Evolutionary conservation across 768 basidiomycete genomes (phyloP).

Genomic region (Termitomyces sp.): DNA sequence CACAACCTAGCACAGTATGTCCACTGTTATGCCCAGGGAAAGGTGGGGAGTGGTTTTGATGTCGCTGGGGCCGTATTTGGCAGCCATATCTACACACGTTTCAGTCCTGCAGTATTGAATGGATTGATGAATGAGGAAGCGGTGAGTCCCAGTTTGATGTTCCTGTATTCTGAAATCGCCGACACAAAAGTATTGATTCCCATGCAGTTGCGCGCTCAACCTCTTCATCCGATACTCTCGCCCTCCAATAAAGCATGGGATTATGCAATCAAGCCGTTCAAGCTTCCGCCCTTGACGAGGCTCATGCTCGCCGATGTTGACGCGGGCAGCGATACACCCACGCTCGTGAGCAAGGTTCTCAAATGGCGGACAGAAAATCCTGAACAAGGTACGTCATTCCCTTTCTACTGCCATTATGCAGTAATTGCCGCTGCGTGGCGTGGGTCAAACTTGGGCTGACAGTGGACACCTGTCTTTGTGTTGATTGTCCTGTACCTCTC

Average conservation of each 20-base stretch:
- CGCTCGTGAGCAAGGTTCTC: constrained; percentile 86
- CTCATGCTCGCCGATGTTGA: constrained; percentile 94
- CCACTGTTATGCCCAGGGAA: constrained; percentile 96
- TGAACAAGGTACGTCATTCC: constrained; percentile 38
- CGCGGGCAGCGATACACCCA: constrained; percentile 93
- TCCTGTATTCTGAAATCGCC: background rate
- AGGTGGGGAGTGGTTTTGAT: constrained; percentile 97
- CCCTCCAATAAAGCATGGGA: constrained; percentile 74
- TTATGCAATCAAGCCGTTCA: constrained; percentile 59
- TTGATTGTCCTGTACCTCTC: background rate
- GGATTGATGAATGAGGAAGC: constrained; percentile 54
- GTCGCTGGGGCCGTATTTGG: constrained; percentile 93
- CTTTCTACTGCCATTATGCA: background rate
- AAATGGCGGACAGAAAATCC: constrained; percentile 76
- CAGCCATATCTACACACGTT: constrained; percentile 88
- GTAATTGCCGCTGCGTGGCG: constrained; percentile 1
- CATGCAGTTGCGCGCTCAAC: constrained; percentile 13
- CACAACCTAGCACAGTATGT: constrained; percentile 95
- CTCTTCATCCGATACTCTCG: constrained; percentile 49
- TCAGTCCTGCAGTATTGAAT: constrained; percentile 67
- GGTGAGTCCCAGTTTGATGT: constrained; percentile 24
- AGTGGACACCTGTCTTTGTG: background rate
- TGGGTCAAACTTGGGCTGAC: constrained; percentile 5
- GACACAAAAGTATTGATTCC: background rate
- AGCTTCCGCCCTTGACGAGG: constrained; percentile 77